Base-by-base conservation (phyloP, 2,329 filamentous ascomycete genomes). In the Periconia macrospinosa region DNA sequence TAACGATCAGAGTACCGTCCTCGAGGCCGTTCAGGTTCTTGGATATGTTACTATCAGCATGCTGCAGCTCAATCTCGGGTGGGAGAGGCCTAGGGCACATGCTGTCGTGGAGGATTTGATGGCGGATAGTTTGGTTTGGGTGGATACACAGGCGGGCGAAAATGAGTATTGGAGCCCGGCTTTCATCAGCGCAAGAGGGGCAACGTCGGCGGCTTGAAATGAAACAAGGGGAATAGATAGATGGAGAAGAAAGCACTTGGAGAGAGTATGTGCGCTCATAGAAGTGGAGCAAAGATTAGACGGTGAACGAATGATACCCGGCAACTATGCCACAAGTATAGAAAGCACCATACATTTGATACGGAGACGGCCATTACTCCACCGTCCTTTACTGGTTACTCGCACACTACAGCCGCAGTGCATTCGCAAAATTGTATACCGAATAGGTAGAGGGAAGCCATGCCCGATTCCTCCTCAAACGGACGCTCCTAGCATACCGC, bases 151-250 rank as follows among this genome's bases (percentile, higher is more conserved):
- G 76, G 86, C 81, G 33, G 81, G 84, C 9, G 93, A 97, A 77
- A 92, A 87, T 74, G 92, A 97, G 75, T 99, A 97, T 67, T 99
- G 94, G 94, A 90, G 86, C 54, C 90, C 90, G 0, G 86, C 87
- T 0, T 90, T 89, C 56, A 90, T 92, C 15, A 66, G 62, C n/a
- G 63, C 50, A 23, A 63, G 43, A 15, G 57, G 50, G 30, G 48
- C 11, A 17, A 45, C 41, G 20, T 27, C 33, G 33, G 15, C 33
- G 11, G 11, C 15, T 37, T 37, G 33, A 37, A 14, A n/a, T 10
- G 11, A 37, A n/a, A n/a, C 11, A 14, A 14, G 33, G 11, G 11
- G 33, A 37, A 37, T 37, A 13, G 3, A 14, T 13, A 37, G 5
- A 5, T 37, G 33, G 33, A 14, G 27, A 10, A 13, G 35, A 35